Conservation (phyloP, 306 rosid species). For the Prunus persica region DNA sequence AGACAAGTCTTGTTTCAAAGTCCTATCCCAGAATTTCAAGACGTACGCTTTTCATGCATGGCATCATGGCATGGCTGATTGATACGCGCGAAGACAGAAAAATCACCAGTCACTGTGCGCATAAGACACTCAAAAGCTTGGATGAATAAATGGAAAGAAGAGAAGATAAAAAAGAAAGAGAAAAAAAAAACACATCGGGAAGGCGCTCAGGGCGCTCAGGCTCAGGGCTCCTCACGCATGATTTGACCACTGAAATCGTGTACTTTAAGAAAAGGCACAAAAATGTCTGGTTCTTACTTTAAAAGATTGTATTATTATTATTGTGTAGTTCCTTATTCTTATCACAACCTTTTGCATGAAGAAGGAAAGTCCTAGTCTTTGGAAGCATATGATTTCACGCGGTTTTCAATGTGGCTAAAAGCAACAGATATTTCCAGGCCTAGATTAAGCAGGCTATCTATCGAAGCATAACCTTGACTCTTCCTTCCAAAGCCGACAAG, state of each 20-base stretch:
- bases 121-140: background rate
- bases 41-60: slow-evolving; percentile 8
- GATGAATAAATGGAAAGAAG: background rate
- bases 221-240: slow-evolving; percentile 30
- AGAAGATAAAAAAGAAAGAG: background rate
- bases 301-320: background rate
- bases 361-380: slow-evolving; percentile 19
- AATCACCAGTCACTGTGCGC: background rate
- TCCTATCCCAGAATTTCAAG: background rate
- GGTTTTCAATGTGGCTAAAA: slow-evolving; percentile 24
- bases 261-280: slow-evolving; percentile 32
- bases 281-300: slow-evolving; percentile 1
- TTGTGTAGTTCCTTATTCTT: background rate
- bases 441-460: slow-evolving; percentile 11
- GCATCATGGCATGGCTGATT: background rate
- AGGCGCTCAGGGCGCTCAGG: background rate
- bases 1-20: background rate
- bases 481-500: slow-evolving; percentile 44
- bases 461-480: slow-evolving; percentile 14
- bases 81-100: background rate
- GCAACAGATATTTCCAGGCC: slow-evolving; percentile 13
- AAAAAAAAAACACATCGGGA: slow-evolving; percentile 2
- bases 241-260: slow-evolving; percentile 54
- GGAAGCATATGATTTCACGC: slow-evolving; percentile 25
- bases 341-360: slow-evolving; percentile 22